phyloP scores from a whole-genome alignment of 129 eudicot species.

The carrot (Daucus carota) region DH1_v3.0 NC_030381.2:1572001-1572500 shows the following conservation, averaged over 20 bases:
- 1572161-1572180: slow-evolving; percentile 25
- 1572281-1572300: slow-evolving; percentile 57
- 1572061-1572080: slow-evolving; percentile 22
- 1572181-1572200: slow-evolving; percentile 70
- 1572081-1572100: slow-evolving; percentile 21
- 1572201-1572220: slow-evolving; percentile 32
- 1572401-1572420: slow-evolving; percentile 56
- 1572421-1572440: slow-evolving; percentile 74
- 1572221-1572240: slow-evolving; percentile 47
- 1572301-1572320: slow-evolving; percentile 28
- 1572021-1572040: slow-evolving; percentile 14
- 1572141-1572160: slow-evolving; percentile 13
- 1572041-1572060: slow-evolving; percentile 23
- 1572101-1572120: slow-evolving; percentile 9
- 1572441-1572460: slow-evolving; percentile 56
- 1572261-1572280: slow-evolving; percentile 33
- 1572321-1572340: slow-evolving; percentile 20
- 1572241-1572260: slow-evolving; percentile 30
- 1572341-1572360: background rate
- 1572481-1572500: slow-evolving; percentile 56
- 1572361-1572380: slow-evolving; percentile 20
- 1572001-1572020: slow-evolving; percentile 24
- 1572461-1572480: slow-evolving; percentile 61
- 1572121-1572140: slow-evolving; percentile 14
- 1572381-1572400: slow-evolving; percentile 43